Conservation (phyloP, 139 green algal genomes). For the Volvox reticuliferus region DNA sequence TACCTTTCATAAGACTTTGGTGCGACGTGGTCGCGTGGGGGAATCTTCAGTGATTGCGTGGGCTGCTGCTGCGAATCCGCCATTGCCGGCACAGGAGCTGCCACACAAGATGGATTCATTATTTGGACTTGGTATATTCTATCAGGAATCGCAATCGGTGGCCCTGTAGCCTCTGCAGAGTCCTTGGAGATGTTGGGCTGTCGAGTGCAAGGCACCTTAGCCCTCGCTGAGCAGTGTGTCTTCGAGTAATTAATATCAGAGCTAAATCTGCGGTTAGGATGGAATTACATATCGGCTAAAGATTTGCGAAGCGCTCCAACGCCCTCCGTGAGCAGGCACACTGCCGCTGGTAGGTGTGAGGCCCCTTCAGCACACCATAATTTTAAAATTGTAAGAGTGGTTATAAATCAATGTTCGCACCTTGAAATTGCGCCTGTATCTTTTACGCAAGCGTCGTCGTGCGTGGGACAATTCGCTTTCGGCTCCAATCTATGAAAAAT, state of each 20-base stretch:
- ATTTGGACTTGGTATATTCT: constrained; percentile 14
- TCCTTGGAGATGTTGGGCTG: neutral
- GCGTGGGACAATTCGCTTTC: neutral
- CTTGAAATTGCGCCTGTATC: neutral
- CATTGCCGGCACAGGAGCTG: neutral
- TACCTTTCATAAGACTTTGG: constrained; percentile 38
- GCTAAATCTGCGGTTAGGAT: neutral
- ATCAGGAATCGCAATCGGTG: neutral
- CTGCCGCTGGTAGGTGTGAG: neutral
- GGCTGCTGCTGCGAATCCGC: neutral
- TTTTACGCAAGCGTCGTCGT: neutral
- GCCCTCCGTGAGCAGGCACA: neutral
- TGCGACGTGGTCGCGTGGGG: constrained; percentile 30
- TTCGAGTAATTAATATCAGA: neutral
- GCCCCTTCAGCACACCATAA: neutral
- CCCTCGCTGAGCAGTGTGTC: neutral
- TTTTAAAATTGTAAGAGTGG: neutral
- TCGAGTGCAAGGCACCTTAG: neutral
- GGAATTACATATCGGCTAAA: neutral
- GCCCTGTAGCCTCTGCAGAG: neutral
- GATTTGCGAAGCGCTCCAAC: neutral
- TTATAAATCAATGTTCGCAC: neutral
- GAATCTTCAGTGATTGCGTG: neutral
- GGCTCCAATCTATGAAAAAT: neutral
- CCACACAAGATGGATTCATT: neutral